A percentile compares a stretch with the other conserved stretches of the same genome.
Conservation (phyloP, 345 rosid genomes). For the Hypericum perforatum region DNA sequence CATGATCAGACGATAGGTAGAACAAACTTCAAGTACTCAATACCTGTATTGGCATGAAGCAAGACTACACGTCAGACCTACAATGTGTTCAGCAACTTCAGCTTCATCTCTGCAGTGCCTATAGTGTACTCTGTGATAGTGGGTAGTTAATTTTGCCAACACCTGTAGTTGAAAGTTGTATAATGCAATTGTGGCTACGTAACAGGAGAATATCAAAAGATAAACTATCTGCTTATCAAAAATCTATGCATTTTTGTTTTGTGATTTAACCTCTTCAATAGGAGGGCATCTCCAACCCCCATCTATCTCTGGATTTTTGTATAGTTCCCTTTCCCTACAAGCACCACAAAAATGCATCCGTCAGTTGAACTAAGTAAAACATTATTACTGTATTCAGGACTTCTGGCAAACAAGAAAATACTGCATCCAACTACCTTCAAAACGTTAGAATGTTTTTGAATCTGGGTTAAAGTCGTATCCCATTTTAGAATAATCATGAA, state of each 20-base stretch:
- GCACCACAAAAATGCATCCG: constrained; percentile 14
- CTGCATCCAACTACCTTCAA: not conserved
- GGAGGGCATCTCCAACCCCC: constrained; percentile 66
- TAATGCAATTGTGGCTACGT: not conserved
- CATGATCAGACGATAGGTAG: not conserved
- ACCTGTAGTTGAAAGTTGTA: constrained; percentile 29
- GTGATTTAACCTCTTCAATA: constrained; percentile 63
- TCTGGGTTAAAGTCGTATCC: no score
- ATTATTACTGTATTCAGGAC: not conserved
- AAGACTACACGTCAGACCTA: constrained; percentile 70
- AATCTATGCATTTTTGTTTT: constrained; percentile 5
- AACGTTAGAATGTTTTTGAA: no score
- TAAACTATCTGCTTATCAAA: not conserved
- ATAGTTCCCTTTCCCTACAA: constrained; percentile 68
- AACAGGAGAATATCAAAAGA: not conserved
- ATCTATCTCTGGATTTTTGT: constrained; percentile 48
- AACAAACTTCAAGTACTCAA: not conserved
- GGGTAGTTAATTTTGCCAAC: constrained; percentile 66
- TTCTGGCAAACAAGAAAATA: not conserved
- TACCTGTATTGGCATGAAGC: constrained; percentile 88
- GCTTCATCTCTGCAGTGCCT: constrained; percentile 89
- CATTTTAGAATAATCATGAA: no score
- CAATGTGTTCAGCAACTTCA: constrained; percentile 84
- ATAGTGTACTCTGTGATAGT: constrained; percentile 57
- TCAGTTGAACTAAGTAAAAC: constrained; percentile 5